A percentile compares a stretch with the other conserved stretches of the same genome.
phyloP scores from a whole-genome alignment of 139 green algal species.

The Picocystis salinarum region DNA sequence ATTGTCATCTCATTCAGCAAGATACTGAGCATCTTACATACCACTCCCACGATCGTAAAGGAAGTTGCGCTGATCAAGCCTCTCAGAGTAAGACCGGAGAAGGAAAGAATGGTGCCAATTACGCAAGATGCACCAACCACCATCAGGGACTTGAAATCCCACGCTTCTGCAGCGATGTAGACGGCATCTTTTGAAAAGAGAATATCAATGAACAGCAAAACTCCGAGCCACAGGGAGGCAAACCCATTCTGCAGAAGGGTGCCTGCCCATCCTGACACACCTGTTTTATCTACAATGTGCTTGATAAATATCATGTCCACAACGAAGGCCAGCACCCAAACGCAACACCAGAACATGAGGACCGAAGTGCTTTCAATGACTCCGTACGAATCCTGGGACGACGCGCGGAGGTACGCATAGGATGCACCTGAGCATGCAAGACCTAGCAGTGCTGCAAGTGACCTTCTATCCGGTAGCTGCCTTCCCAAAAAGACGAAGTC shows the following conservation, averaged over 20 bases:
- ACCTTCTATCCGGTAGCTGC: constrained; percentile 23
- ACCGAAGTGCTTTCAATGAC: constrained; percentile 24
- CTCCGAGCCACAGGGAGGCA: too few relatives aligned
- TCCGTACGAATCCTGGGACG: too few relatives aligned
- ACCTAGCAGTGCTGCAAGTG: constrained; percentile 19
- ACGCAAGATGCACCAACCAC: constrained; percentile 41
- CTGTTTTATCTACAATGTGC: too few relatives aligned
- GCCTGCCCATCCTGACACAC: too few relatives aligned
- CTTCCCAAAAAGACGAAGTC: constrained; percentile 48
- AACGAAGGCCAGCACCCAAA: too few relatives aligned
- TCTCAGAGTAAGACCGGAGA: constrained; percentile 45
- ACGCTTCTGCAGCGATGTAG: too few relatives aligned
- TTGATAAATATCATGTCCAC: constrained; percentile 55
- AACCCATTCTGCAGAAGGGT: too few relatives aligned
- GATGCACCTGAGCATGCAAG: too few relatives aligned
- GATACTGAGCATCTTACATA: constrained; percentile 84
- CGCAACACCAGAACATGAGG: constrained; percentile 35
- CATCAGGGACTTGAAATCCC: constrained; percentile 6
- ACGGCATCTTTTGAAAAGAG: too few relatives aligned
- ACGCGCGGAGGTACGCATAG: too few relatives aligned
- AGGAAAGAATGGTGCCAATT: constrained; percentile 40
- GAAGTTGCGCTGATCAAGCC: constrained; percentile 41
- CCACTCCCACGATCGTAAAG: constrained; percentile 64
- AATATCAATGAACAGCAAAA: too few relatives aligned
- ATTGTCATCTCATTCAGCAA: too few relatives aligned